Evolutionary conservation across 2,329 filamentous ascomycete species (phyloP), one percentile per base, ranked within the genome.

Genomic region (Neofusicoccum sp.): DNA sequence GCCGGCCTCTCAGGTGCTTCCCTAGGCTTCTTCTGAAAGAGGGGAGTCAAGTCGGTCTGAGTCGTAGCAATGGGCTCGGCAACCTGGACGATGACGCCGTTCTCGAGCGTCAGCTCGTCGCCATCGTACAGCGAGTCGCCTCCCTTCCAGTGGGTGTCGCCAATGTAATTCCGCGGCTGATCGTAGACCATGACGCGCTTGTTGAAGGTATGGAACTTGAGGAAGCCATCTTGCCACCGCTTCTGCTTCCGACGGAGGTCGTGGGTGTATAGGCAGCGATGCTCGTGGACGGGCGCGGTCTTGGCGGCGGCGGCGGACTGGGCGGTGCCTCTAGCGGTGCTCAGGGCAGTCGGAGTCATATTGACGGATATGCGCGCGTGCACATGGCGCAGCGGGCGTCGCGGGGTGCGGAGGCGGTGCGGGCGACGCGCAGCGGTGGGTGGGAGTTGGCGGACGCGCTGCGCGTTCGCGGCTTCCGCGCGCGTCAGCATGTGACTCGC

Each of bases 161-260:
- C 93, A 30, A 97, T 83, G 65, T 88, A 91, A 71, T 93, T 91
- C 0, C 89, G 86, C 2, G 84, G 80, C 48, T 90, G 86, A 72
- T 96, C 92, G 68, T 95, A 93, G 6, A 96, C 90, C 90, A 97
- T 96, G 62, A 95, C 80, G 4, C 91, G 86, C 70, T 87, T 90
- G 78, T 97, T 97, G 83, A 96, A 96, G 0, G 89, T 89, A 71
- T 97, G 93, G 65, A 89, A 96, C 65, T 89, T 89, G 63, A 97
- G 84, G 56, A 86, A 86, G 36, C 93, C 93, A 87, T 97, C 93
- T 69, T 96, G 91, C 93, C 93, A 97, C 63, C 90, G 82, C 73
- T 97, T 97, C 67, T 91, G 87, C 77, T 97, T 97, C 60, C 90
- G 86, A 56, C 87, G 86, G 43, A 96, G 74, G 71, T 97, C 93